These are phyloP conservation scores for Phialophora verrucosa DNA, from an alignment of 2,329 filamentous ascomycete species.

Conservation along the genomic window DNA sequence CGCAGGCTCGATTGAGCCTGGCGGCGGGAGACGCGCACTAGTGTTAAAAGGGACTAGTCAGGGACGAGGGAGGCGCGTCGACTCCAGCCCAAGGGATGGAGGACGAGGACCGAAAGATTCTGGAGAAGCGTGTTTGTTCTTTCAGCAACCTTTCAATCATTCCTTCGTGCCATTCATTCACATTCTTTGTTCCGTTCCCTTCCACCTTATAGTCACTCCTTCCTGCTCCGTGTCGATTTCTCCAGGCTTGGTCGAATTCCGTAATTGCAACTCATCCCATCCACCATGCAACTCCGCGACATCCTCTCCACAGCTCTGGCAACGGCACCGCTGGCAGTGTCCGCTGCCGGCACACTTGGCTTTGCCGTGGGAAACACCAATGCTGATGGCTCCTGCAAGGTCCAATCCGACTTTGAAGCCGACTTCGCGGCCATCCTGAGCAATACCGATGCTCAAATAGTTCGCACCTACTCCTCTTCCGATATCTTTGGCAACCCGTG, in stretches of 20 bases:
- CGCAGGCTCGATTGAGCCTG: not conserved
- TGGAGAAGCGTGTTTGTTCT: slow-evolving; percentile 13
- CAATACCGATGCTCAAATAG: slow-evolving; percentile 59
- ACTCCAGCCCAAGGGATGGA: slow-evolving; percentile 2
- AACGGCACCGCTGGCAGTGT: slow-evolving; percentile 55
- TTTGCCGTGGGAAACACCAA: slow-evolving; percentile 71
- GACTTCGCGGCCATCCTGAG: slow-evolving; percentile 67
- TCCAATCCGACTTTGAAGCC: slow-evolving; percentile 64
- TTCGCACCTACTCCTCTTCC: slow-evolving; percentile 70
- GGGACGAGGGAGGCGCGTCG: slow-evolving; percentile 6
- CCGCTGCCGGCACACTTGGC: slow-evolving; percentile 63
- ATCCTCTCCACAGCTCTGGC: slow-evolving; percentile 51
- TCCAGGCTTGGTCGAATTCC: not conserved
- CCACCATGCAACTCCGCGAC: slow-evolving; percentile 54
- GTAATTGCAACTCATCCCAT: slow-evolving; percentile 1
- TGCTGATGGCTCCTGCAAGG: slow-evolving; percentile 66
- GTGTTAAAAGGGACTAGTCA: not conserved
- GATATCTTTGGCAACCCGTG: slow-evolving; percentile 57
- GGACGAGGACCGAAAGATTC: not conserved
- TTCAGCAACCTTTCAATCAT: not conserved
- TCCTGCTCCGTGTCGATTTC: not conserved
- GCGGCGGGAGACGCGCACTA: not conserved
- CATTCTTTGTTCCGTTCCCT: slow-evolving; percentile 7
- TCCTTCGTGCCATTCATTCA: slow-evolving; percentile 6
- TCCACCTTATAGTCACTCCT: not conserved